Conservation (phyloP, 805 yeast genomes). For the Monosporozyma yasuniensis region DNA sequence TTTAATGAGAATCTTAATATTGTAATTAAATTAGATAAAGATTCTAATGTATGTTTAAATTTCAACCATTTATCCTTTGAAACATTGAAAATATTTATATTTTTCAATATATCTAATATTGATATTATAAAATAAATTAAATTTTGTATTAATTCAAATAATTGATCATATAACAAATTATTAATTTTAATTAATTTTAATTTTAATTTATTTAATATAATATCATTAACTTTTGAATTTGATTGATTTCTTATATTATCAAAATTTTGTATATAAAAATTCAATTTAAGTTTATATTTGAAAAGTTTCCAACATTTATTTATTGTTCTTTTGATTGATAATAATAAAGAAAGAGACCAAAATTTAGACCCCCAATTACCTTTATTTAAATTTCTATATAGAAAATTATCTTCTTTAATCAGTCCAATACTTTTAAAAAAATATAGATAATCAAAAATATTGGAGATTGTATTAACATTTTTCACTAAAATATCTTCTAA, state of each 20-base stretch:
- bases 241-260: not conserved
- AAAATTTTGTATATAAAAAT: not conserved
- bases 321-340: constrained; percentile 16
- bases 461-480: constrained; percentile 18
- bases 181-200: constrained; percentile 9
- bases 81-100: not conserved
- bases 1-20: constrained; percentile 14
- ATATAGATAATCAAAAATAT: constrained; percentile 23
- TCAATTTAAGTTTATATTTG: not conserved
- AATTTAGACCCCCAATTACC: constrained; percentile 23
- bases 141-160: constrained; percentile 23
- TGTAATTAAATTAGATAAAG: constrained; percentile 17
- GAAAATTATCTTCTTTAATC: constrained; percentile 17
- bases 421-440: constrained; percentile 23
- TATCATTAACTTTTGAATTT: constrained; percentile 10
- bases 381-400: constrained; percentile 20
- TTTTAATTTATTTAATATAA: constrained; percentile 14
- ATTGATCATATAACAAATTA: constrained; percentile 8
- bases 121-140: constrained; percentile 18
- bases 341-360: constrained; percentile 23
- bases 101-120: constrained; percentile 12
- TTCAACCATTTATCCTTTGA: constrained; percentile 2
- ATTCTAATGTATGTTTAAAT: constrained; percentile 14
- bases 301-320: not conserved
- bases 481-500: constrained; percentile 16